Evolutionary conservation across 805 yeast genomes (phyloP), one percentile per base, ranked within the genome.

Genomic region (Zygosaccharomyces bailii): DNA sequence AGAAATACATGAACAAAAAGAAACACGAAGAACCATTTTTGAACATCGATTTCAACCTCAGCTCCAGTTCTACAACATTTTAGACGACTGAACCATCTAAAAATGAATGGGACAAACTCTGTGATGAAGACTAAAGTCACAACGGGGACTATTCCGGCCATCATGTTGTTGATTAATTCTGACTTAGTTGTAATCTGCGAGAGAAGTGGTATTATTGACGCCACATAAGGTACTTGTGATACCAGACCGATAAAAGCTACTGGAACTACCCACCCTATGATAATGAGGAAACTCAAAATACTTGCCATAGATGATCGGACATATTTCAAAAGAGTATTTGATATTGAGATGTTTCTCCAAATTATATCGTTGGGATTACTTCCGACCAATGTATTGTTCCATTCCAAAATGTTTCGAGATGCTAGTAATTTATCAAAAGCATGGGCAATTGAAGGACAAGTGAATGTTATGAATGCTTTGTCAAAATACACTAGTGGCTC

Each of bases 1-100:
- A 90, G 63, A 53, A 90, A 89, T 33, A 88, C 76, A 54, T 90
- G 96, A 41, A 89, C 79, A 59, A 86, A 88, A 39, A 84, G 67
- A 57, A 89, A 89, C 0, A 79, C 70, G 63, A 86, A 90, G 52
- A 85, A 75, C 86, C 93, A 85, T 36, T 72, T 69, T 52, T 88
- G 96, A 11, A 84, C 72, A 50, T 82, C 85, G n/a, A 77, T 42
- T 57, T 89, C 89, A 6, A 82, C 63, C 45, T 78, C 76, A 1
- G 82, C 72, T 0, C 82, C 80, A 0, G 90, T 80, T 31, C 78
- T 66, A 25, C 70, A 74, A 2, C 87, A 84, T 50, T 81, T 82
- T 46, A 76, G 62, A 27, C 64, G 59, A 0, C 84, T 73, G 20
- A 86, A 61, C 44, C 66, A 59, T 46, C 84, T 66, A 58, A 86